A percentile compares a stretch with the other conserved stretches of the same genome.
These are phyloP conservation scores for Rutstroemia sp. DNA, from an alignment of 2,329 filamentous ascomycete genomes.

Conservation along the genomic window DNA sequence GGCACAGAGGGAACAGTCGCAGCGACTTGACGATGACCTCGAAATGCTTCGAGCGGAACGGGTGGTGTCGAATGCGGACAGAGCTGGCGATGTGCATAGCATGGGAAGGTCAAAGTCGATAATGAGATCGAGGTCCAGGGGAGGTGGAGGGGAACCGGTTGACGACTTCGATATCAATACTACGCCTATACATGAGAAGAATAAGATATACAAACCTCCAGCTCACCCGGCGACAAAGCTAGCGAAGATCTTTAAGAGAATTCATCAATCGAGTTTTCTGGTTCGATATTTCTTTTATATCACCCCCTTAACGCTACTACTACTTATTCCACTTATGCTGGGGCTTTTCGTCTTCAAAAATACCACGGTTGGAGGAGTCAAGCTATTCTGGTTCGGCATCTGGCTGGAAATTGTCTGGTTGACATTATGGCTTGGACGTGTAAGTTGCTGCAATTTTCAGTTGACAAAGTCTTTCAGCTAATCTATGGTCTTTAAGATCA, in stretches of 20 bases:
- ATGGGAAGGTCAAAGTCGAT: constrained; percentile 34
- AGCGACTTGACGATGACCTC: constrained; percentile 58
- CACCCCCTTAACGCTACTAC: constrained; percentile 52
- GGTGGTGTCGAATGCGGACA: constrained; percentile 34
- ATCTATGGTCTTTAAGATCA: constrained; percentile 35
- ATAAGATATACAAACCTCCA: constrained; percentile 56
- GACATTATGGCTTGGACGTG: constrained; percentile 72
- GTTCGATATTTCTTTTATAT: constrained; percentile 69
- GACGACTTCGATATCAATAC: constrained; percentile 49
- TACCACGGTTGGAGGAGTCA: constrained; percentile 64
- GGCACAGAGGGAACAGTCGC: constrained; percentile 49
- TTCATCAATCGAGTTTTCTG: constrained; percentile 58
- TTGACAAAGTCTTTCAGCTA: constrained; percentile 1
- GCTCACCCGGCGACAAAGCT: constrained; percentile 54
- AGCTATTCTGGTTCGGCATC: constrained; percentile 84
- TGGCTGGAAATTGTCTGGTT: constrained; percentile 95
- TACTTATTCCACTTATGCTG: constrained; percentile 62
- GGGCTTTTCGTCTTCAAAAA: constrained; percentile 52
- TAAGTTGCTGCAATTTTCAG: constrained; percentile 26
- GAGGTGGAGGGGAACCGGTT: constrained; percentile 44
- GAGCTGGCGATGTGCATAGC: constrained; percentile 23
- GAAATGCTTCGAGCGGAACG: constrained; percentile 58
- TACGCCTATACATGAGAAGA: constrained; percentile 61
- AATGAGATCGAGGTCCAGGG: constrained; percentile 36
- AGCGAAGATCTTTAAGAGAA: constrained; percentile 55